Evolutionary conservation across 2,329 filamentous ascomycete genomes (phyloP), one percentile per base, ranked within the genome.

Genomic region (Rhynchosporium agropyri): DNA sequence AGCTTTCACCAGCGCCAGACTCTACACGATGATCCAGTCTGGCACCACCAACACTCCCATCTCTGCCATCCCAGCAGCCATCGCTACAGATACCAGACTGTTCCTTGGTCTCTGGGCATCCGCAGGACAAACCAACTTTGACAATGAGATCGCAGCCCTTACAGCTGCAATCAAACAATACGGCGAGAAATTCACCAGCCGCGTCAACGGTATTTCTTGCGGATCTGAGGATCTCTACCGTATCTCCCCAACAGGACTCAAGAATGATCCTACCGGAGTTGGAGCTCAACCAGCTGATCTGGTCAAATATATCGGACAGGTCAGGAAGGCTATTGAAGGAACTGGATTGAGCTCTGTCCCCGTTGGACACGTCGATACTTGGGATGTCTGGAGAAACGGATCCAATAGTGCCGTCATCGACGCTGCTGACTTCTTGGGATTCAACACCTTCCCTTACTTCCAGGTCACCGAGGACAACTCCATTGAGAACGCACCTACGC

Each of bases 361-460:
- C 26, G 80, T 96, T 65, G 91, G 91, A 58, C 92, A 96, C 77
- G 91, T 96, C 73, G 92, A 96, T 74, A 95, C 92, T 61, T 96
- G 91, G 90, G 91, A 87, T 43, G 84, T 84, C 60, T 92, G 85
- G 80, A 84, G 85, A 73, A 91, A 95, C 76, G 76, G 77, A 54
- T 84, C 86, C 73, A 95, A 92, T 82, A 77, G 77, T 58, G 84
- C 81, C 48, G 85, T 95, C 63, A 85, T 91, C 45, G 80, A 86
- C 8, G 84, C 83, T 38, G 78, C 83, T 65, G 92, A 96, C 79
- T 96, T 86, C 82, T 76, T 96, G 64, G 91, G 91, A 68, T 85
- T 93, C 74, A 90, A 96, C 73, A 88, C 87, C 15, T 95, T 93
- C 75, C 83, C 90, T 3, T 96, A 92, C 82, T 96, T 87, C 75